Base-by-base conservation (phyloP, 2,329 filamentous ascomycete species). In the Orbilia blumenaviensis region DNA sequence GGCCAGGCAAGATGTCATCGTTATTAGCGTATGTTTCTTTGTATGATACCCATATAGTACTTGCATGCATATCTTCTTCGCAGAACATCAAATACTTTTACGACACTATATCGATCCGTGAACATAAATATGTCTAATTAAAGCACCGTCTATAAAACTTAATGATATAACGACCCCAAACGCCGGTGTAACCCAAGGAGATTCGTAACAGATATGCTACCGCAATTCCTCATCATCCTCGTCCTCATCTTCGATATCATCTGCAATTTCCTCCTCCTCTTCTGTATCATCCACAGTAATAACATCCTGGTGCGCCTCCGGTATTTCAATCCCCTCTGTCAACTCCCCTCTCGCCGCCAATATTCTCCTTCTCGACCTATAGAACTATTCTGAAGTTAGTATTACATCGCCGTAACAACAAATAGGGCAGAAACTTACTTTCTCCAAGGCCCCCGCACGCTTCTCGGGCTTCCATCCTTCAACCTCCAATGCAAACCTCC, bases 391-490 rank as follows among this genome's bases (percentile, higher is more conserved):
- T 8, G 8, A 23, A 25, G 29, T 63, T 38, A 68, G 38, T n/a
- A 38, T 54, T 36, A 21, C 25, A n/a, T 18, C 41, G 5, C 48
- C 36, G 3, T 44, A 21, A 32, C 8, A 46, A 25, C 14, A 6
- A 46, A 3, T 8, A 23, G 14, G 42, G 7, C 44, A 27, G 38
- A 14, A 38, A 64, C 64, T 18, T n/a, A 75, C 71, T 64, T 76
- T 76, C 34, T 76, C 72, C 32, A 76, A 34, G 4, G 72, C 72
- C 3, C n/a, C 41, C 3, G 72, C 72, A 32, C 94, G 85, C 83
- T 95, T 87, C 80, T 91, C 92, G 82, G 94, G 92, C 50, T 92
- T 96, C 92, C 93, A 96, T 12, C 89, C 88, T 83, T 98, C 95
- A 2, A 98, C 94, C 12, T 93, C 89, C 38, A 97, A 84, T 2